Percentiles rank a stretch among this genome's conserved stretches.
Conservation (phyloP, 345 rosid genomes). For the Gossypium ekmanianum region DNA sequence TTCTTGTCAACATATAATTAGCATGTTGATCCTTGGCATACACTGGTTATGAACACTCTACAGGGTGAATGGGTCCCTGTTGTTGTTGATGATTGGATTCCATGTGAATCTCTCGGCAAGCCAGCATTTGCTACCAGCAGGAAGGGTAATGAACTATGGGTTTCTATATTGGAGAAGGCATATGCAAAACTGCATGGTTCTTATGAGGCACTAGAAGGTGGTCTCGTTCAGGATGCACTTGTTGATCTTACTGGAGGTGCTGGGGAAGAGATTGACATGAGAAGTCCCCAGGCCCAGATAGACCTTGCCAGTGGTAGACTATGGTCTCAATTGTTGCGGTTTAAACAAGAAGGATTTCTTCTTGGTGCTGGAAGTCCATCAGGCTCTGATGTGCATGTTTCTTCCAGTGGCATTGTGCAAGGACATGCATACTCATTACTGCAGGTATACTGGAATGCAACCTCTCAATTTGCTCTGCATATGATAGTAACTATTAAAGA, state of each 20-base stretch:
- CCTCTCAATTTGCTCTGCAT: slow-evolving; percentile 9
- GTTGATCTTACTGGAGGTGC: slow-evolving; percentile 99
- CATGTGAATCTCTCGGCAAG: slow-evolving; percentile 91
- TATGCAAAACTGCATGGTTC: slow-evolving; percentile 99
- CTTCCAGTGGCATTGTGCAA: slow-evolving; percentile 99
- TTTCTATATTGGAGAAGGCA: slow-evolving; percentile 93
- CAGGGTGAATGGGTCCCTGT: slow-evolving; percentile 99
- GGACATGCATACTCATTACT: slow-evolving; percentile 98
- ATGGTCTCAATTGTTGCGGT: slow-evolving; percentile 97
- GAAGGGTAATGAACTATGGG: slow-evolving; percentile 93
- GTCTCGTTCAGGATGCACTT: slow-evolving; percentile 99
- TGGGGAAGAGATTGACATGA: slow-evolving; percentile 99
- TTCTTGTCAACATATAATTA: background rate
- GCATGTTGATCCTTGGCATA: slow-evolving; percentile 8
- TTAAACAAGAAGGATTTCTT: slow-evolving; percentile 95
- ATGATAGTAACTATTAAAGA: background rate
- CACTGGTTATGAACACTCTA: slow-evolving; percentile 19
- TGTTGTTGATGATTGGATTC: slow-evolving; percentile 99
- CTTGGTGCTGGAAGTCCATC: slow-evolving; percentile 99
- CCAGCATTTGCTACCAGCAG: slow-evolving; percentile 98
- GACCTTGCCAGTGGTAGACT: slow-evolving; percentile 99
- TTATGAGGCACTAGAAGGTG: slow-evolving; percentile 98
- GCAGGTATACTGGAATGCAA: slow-evolving; percentile 51
- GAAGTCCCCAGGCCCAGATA: slow-evolving; percentile 98
- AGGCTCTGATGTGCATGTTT: slow-evolving; percentile 96